phyloP scores from a whole-genome alignment of 2,329 filamentous ascomycete genomes.

The Dactylonectria estremocensis region DNA sequence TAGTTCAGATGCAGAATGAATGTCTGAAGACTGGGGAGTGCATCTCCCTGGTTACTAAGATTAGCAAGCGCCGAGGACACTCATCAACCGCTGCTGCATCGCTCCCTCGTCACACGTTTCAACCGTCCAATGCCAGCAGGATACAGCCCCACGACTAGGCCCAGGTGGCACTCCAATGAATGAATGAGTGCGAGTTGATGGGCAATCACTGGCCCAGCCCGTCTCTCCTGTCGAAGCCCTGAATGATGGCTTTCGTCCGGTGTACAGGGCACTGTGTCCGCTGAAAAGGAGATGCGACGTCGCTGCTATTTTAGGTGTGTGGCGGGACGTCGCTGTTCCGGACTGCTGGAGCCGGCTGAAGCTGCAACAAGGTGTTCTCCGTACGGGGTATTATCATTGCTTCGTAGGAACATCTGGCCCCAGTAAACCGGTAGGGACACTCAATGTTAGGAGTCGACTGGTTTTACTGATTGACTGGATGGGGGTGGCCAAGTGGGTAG shows the following conservation, averaged over 20 bases:
- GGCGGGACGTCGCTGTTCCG: constrained; percentile 11
- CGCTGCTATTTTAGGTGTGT: background rate
- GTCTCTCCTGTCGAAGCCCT: background rate
- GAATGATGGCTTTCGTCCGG: no score
- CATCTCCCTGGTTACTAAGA: background rate
- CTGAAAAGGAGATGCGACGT: background rate
- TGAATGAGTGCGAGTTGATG: background rate
- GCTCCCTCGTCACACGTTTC: background rate
- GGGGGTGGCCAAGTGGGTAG: constrained; percentile 4
- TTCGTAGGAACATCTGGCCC: background rate
- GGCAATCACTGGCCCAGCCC: background rate
- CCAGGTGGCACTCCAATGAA: constrained; percentile 8
- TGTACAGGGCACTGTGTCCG: constrained; percentile 9
- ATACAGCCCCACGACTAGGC: constrained; percentile 14
- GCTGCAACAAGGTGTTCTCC: constrained; percentile 8
- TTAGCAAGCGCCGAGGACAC: background rate
- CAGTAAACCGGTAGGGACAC: constrained; percentile 15
- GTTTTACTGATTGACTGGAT: constrained; percentile 16
- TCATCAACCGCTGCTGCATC: background rate
- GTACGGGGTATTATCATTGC: background rate
- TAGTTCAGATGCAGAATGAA: background rate
- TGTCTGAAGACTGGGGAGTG: background rate
- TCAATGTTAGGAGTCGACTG: background rate
- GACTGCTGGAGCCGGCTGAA: constrained; percentile 9
- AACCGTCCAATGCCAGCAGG: background rate